A percentile compares a stretch with the other conserved stretches of the same genome.
These are phyloP conservation scores for Aspergillus homomorphus DNA, from an alignment of 495 filamentous ascomycete genomes.

Conservation along the genomic window DNA sequence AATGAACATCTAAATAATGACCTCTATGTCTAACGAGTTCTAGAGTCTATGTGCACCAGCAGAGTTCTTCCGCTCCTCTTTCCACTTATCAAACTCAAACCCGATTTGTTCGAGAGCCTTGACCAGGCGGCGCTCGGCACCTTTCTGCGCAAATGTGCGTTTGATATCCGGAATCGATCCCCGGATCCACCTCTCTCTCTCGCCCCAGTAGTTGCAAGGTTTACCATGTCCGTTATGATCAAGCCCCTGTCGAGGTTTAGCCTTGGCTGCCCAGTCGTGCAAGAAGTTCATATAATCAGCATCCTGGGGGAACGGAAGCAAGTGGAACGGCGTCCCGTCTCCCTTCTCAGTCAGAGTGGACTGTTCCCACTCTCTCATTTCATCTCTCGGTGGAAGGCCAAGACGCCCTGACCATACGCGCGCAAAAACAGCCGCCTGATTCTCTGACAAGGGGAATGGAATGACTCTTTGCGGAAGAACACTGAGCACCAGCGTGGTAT, in stretches of 20 bases:
- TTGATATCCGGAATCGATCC: slow-evolving; percentile 53
- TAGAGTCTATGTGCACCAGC: slow-evolving; percentile 5
- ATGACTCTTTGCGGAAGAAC: slow-evolving; percentile 75
- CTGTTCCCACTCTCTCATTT: slow-evolving; percentile 68
- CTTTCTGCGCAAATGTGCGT: slow-evolving; percentile 49
- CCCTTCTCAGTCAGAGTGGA: slow-evolving; percentile 39
- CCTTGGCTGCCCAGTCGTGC: slow-evolving; percentile 55
- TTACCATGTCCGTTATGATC: slow-evolving; percentile 56
- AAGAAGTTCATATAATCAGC: slow-evolving; percentile 73
- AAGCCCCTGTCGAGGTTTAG: slow-evolving; percentile 38
- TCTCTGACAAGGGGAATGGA: slow-evolving; percentile 76
- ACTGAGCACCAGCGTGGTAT: slow-evolving; percentile 77
- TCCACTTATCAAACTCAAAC: slow-evolving; percentile 51
- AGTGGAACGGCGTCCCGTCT: slow-evolving; percentile 55
- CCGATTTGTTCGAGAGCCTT: slow-evolving; percentile 57
- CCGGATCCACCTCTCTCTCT: slow-evolving; percentile 62
- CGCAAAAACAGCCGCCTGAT: slow-evolving; percentile 74
- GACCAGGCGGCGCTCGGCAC: slow-evolving; percentile 40
- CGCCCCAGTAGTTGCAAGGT: slow-evolving; percentile 62
- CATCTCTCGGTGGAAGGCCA: slow-evolving; percentile 52
- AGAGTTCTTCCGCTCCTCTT: slow-evolving; percentile 19
- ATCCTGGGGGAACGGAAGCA: slow-evolving; percentile 70
- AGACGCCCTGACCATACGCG: slow-evolving; percentile 70
- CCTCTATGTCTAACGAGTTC: neutral
- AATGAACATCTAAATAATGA: too few relatives aligned